These are phyloP conservation scores for Phylloporus sp. DNA, from an alignment of 768 basidiomycete species.

Conservation along the genomic window DNA sequence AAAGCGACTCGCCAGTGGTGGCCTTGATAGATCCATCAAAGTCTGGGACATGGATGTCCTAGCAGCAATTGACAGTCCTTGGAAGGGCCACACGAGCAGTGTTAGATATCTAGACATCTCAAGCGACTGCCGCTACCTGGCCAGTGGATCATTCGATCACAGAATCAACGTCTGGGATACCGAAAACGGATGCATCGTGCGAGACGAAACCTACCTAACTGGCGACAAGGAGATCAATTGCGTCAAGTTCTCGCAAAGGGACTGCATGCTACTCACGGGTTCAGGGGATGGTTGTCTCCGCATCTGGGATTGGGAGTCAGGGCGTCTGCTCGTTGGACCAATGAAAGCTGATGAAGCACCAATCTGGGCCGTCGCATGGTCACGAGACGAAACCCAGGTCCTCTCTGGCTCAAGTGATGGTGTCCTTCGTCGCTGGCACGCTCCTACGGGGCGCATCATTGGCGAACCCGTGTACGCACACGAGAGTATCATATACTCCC, in stretches of 20 bases:
- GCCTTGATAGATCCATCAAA: constrained; percentile 30
- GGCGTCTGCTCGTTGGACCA: constrained; percentile 25
- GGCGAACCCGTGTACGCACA: constrained; percentile 24
- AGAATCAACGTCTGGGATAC: constrained; percentile 30
- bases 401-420: constrained; percentile 24
- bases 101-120: constrained; percentile 29
- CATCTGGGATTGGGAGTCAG: constrained; percentile 27
- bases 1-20: constrained; percentile 26
- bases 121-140: constrained; percentile 26
- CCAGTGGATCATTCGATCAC: constrained; percentile 31
- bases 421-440: constrained; percentile 23
- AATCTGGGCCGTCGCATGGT: constrained; percentile 30
- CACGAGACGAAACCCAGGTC: constrained; percentile 27
- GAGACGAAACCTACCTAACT: constrained; percentile 18
- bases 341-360: constrained; percentile 19
- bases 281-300: constrained; percentile 28
- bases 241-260: constrained; percentile 25
- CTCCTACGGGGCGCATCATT: constrained; percentile 16
- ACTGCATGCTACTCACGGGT: constrained; percentile 25
- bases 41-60: constrained; percentile 28
- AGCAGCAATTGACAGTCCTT: constrained; percentile 14
- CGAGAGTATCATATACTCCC: constrained; percentile 24
- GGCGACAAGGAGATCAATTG: constrained; percentile 27
- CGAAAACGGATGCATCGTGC: constrained; percentile 22
- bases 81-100: constrained; percentile 24